A percentile compares a stretch with the other conserved stretches of the same genome.
Conservation (phyloP, 2,329 filamentous ascomycete genomes). For the Colletotrichum australisinense region DNA sequence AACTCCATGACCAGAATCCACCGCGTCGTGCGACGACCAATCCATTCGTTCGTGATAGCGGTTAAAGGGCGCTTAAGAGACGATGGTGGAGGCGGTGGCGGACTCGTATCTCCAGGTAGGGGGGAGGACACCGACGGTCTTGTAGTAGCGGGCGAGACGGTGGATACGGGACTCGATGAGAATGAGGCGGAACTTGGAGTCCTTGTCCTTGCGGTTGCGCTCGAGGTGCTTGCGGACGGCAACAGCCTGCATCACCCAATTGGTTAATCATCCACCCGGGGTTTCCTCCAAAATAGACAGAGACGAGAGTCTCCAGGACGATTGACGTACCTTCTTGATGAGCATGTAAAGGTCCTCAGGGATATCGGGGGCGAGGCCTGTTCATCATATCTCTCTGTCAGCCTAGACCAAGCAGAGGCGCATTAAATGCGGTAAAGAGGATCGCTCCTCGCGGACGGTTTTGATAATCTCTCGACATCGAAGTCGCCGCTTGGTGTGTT, state of each 20-base stretch:
- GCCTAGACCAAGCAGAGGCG: slow-evolving; percentile 93
- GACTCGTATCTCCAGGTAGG: slow-evolving; percentile 99
- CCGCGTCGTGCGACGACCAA: slow-evolving; percentile 38
- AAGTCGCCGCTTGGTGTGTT: slow-evolving; percentile 32
- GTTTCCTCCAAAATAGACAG: background rate
- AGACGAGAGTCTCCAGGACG: background rate
- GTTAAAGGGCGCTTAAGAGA: slow-evolving; percentile 74
- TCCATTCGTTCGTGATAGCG: slow-evolving; percentile 37
- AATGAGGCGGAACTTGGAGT: slow-evolving; percentile 99
- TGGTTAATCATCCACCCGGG: slow-evolving; percentile 1
- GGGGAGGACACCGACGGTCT: slow-evolving; percentile 86
- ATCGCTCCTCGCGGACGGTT: slow-evolving; percentile 28
- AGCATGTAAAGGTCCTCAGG: slow-evolving; percentile 99
- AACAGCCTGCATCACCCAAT: slow-evolving; percentile 74
- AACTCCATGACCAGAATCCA: slow-evolving; percentile 58
- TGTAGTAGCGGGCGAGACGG: slow-evolving; percentile 99
- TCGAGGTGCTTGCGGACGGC: slow-evolving; percentile 99
- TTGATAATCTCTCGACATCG: background rate
- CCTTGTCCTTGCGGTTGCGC: slow-evolving; percentile 99
- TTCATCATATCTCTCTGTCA: slow-evolving; percentile 85
- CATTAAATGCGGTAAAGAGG: slow-evolving; percentile 42
- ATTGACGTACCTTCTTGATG: slow-evolving; percentile 90
- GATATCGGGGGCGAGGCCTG: slow-evolving; percentile 98
- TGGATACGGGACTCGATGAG: slow-evolving; percentile 99
- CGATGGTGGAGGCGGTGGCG: slow-evolving; percentile 93